phyloP scores from a whole-genome alignment of 371 early-diverging fungal genomes.

The Nematocida ausubeli region DNA sequence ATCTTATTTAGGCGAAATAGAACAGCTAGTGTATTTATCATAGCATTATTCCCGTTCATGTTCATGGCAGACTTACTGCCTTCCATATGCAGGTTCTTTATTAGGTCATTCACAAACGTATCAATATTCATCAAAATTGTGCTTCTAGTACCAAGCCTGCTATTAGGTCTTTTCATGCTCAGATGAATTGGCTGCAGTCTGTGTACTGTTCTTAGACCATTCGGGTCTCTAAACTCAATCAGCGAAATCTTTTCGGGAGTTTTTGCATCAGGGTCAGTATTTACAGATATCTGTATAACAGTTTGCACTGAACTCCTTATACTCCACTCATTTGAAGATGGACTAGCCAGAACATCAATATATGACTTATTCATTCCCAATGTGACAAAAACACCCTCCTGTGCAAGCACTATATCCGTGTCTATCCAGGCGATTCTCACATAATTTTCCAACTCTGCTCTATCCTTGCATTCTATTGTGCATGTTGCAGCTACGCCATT shows the following conservation, averaged over 20 bases:
- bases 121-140: neutral
- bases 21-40: too few relatives aligned
- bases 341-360: slow-evolving; percentile 11
- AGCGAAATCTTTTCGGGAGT: neutral
- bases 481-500: too few relatives aligned
- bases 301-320: neutral
- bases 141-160: neutral
- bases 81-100: neutral
- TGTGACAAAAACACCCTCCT: neutral
- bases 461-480: neutral
- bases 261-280: neutral
- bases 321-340: slow-evolving; percentile 1
- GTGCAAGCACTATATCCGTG: neutral
- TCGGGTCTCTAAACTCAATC: neutral
- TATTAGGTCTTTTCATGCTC: neutral
- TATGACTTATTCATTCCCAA: neutral
- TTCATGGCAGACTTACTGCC: too few relatives aligned
- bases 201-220: neutral
- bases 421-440: neutral
- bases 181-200: neutral
- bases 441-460: neutral
- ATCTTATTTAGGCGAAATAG: too few relatives aligned
- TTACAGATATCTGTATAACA: neutral
- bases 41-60: too few relatives aligned
- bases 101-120: neutral